Base-by-base conservation (phyloP, 140 eudicot genomes). In the Senecio squalidus region DNA sequence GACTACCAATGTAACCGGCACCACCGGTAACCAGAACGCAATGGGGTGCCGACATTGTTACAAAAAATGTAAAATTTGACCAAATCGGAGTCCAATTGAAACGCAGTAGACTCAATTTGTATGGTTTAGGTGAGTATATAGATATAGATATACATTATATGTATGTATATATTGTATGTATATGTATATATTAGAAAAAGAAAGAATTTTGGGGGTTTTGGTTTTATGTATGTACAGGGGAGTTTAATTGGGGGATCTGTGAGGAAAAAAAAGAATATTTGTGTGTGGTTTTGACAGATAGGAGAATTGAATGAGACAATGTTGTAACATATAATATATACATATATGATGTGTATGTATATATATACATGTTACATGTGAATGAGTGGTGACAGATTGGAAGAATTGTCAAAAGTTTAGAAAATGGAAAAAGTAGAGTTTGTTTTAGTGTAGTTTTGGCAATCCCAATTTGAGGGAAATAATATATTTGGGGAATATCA, bases 1-100 rank as follows among this genome's bases (percentile, higher is more conserved):
- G 98, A 41, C 86, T 86, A 4, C 98, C 98, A 34, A 92, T 87
- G 59, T 87, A 92, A 1, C 98, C 98, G 16, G 98, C 96, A 16
- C 98, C 98, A 2, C 98, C 98, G 5, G 95, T 92, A 33, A 92
- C 96, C 60, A 92, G 68, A 33, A 92, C 87, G 15, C 77, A 64
- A 45, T 76, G 77, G 74, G 44, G 73, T 55, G 74, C 74, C 70
- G 66, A 63, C 84, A 74, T 74, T 52, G 38, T 27, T 9, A 17
- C 38, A 54, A 38, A 10, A 20, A 68, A 40, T 8, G 14, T 55
- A 44, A 30, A 48, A 2, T 27, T 6, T 13, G 15, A 64, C 53
- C 58, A 62, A 70, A 70, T 61, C 69, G 69, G 51, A 52, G 29
- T 70, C 63, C 30, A 45, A 60, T 60, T 50, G 47, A 58, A 45